Evolutionary conservation across 2,329 filamentous ascomycete species (phyloP).

Genomic region (Alternaria gaisen): DNA sequence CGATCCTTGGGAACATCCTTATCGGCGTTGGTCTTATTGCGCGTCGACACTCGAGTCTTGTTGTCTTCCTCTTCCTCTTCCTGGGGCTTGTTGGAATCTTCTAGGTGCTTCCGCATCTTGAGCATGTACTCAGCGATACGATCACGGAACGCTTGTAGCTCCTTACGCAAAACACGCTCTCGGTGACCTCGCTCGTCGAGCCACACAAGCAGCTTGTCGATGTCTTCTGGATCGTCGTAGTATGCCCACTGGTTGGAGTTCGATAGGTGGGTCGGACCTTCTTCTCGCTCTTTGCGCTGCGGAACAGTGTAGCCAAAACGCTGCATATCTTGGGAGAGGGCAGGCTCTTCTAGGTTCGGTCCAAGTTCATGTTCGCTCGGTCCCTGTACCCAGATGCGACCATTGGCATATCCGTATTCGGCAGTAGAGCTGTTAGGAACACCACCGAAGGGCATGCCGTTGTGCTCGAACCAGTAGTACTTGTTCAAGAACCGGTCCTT

Average conservation of each 20-base stretch:
- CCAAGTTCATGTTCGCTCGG: slow-evolving; percentile 84
- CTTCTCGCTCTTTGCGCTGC: slow-evolving; percentile 85
- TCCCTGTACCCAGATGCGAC: slow-evolving; percentile 94
- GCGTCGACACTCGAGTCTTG: slow-evolving; percentile 67
- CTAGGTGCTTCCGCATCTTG: slow-evolving; percentile 77
- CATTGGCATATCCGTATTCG: slow-evolving; percentile 88
- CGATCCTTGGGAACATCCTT: slow-evolving; percentile 61
- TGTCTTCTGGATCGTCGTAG: slow-evolving; percentile 79
- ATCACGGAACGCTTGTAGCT: slow-evolving; percentile 78
- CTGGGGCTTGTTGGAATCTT: slow-evolving; percentile 60
- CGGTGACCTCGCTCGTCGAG: slow-evolving; percentile 86
- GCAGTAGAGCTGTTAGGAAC: slow-evolving; percentile 89
- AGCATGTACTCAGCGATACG: slow-evolving; percentile 82
- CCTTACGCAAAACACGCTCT: slow-evolving; percentile 87
- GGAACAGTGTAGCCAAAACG: slow-evolving; percentile 84
- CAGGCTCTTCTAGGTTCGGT: slow-evolving; percentile 62
- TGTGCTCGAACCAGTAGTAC: slow-evolving; percentile 99
- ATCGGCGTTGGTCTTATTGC: slow-evolving; percentile 67
- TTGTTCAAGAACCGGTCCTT: slow-evolving; percentile 98
- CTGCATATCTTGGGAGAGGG: slow-evolving; percentile 77
- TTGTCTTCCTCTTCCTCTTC: slow-evolving; percentile 58
- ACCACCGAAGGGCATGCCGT: slow-evolving; percentile 95
- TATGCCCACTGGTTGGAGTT: slow-evolving; percentile 89
- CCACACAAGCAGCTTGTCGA: slow-evolving; percentile 86
- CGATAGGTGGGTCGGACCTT: slow-evolving; percentile 80